Evolutionary conservation across 2,329 filamentous ascomycete species (phyloP), one percentile per base, ranked within the genome.

Genomic region (Ophiostoma sp.): DNA sequence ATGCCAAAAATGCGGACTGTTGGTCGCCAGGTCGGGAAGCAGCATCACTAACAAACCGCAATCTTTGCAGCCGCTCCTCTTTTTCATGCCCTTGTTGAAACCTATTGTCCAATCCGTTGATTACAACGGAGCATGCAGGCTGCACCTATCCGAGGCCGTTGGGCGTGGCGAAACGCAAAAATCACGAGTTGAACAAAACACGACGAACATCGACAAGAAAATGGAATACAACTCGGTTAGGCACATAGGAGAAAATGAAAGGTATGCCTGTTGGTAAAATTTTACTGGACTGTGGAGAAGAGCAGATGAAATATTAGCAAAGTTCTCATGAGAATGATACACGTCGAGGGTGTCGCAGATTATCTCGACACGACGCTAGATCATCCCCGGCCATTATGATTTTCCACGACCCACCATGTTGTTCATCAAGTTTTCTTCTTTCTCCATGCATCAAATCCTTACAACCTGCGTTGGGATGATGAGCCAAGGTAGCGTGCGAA

Each of bases 1-100:
- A 61, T 11, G 7, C 31, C 31, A 5, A 22, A 39, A 22, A 11
- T 6, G 28, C 28, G 55, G 31, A 31, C 17, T 61, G 57, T 39
- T 66, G 19, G 36, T n/a, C n/a, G n/a, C n/a, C n/a, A n/a, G n/a
- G n/a, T 66, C 61, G 61, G 61, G 12, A 45, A 66, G 36, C 61
- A 19, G 22, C 61, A 66, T 45, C 36, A n/a, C 61, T 25, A 15
- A 64, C 36, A 64, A 64, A 25, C 17, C 22, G 19, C 2, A 3
- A 17, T 25, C 36, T 17, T 25, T 36, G n/a, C 33, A 45, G 33
- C n/a, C 19, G 2, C n/a, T 42, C 61, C 36, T 25, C 61, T 28
- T 64, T 6, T 28, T 25, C 50, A 11, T 45, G 22, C 4, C 22
- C 22, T 17, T 36, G n/a, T 25, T 6, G 11, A 28, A 36, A 3